phyloP scores from a whole-genome alignment of 768 basidiomycete species.

The Candolleomyces efflorescens region DNA sequence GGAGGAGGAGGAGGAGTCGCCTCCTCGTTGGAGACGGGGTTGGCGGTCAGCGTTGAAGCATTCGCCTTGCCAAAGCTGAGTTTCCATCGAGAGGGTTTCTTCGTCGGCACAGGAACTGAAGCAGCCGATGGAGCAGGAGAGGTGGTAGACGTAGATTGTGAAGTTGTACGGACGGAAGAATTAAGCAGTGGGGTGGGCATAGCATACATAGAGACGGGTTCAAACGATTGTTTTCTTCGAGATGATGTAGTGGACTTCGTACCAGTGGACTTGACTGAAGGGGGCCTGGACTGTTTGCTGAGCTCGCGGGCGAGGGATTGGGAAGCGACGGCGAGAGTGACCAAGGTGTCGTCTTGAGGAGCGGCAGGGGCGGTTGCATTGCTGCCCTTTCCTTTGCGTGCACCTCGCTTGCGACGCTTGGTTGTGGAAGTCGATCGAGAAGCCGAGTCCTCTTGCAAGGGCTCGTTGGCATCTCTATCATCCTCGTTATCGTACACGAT shows the following conservation, averaged over 20 bases:
- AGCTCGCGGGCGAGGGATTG: conserved; percentile 84
- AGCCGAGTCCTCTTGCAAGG: conserved; percentile 35
- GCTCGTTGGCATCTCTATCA: conserved; percentile 37
- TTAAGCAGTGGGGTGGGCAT: conserved; percentile 32
- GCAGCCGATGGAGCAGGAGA: conserved; percentile 20
- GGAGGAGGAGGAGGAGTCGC: conserved; percentile 19
- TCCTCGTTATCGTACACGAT: conserved; percentile 53
- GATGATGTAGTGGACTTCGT: conserved; percentile 25
- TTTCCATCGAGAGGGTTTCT: conserved; percentile 89
- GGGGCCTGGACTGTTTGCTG: conserved; percentile 52
- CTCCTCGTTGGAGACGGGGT: conserved; percentile 35
- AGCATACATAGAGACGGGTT: conserved; percentile 44
- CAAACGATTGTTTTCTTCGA: conserved; percentile 26
- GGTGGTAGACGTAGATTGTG: conserved; percentile 14
- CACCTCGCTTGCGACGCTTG: conserved; percentile 81
- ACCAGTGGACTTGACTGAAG: too few species aligned
- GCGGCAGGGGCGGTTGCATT: conserved; percentile 27
- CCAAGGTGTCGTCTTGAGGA: conserved; percentile 53
- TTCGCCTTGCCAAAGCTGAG: conserved; percentile 65
- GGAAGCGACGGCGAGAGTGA: conserved; percentile 72
- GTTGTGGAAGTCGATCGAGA: conserved; percentile 67
- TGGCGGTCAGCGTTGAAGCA: conserved; percentile 29
- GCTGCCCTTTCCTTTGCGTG: conserved; percentile 76
- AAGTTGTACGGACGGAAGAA: conserved; percentile 10
- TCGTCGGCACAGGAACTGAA: conserved; percentile 34